phyloP scores from a whole-genome alignment of 139 green algal species.

The Raphidocelis subcapitata region DNA sequence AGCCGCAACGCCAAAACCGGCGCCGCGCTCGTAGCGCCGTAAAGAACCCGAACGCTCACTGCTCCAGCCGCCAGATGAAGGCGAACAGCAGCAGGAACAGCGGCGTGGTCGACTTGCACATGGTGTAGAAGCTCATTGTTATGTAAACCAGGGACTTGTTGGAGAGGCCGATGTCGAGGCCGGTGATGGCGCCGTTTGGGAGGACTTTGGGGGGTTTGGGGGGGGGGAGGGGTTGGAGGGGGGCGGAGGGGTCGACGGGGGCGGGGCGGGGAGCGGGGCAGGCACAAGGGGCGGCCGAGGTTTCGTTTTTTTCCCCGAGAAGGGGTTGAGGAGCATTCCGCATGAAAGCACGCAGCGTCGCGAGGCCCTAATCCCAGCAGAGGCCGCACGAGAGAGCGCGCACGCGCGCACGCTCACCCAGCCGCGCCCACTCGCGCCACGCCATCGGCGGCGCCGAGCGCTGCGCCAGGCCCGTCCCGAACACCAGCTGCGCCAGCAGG shows the following conservation, averaged over 20 bases:
- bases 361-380: background rate
- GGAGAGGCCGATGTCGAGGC: conserved; percentile 91
- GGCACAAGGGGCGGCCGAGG: background rate
- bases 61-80: conserved; percentile 88
- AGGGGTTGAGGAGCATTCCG: too few species aligned
- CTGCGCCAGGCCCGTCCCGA: conserved; percentile 46
- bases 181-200: conserved; percentile 86
- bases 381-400: background rate
- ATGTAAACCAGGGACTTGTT: conserved; percentile 91
- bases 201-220: conserved; percentile 54
- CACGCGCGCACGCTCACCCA: conserved; percentile 36
- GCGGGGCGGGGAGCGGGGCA: too few species aligned
- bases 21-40: too few species aligned
- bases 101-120: conserved; percentile 92
- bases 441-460: conserved; percentile 32
- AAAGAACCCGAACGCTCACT: too few species aligned
- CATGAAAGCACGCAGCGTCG: background rate
- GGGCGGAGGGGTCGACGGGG: background rate
- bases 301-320: too few species aligned
- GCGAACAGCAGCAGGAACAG: conserved; percentile 93
- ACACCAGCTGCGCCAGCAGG: conserved; percentile 52
- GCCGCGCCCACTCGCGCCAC: conserved; percentile 58
- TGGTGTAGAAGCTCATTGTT: conserved; percentile 94
- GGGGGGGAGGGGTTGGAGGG: background rate
- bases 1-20: too few species aligned